A percentile compares a stretch with the other conserved stretches of the same genome.
Conservation (phyloP, 2,329 filamentous ascomycete genomes). For the Beauveria caledonica region DNA sequence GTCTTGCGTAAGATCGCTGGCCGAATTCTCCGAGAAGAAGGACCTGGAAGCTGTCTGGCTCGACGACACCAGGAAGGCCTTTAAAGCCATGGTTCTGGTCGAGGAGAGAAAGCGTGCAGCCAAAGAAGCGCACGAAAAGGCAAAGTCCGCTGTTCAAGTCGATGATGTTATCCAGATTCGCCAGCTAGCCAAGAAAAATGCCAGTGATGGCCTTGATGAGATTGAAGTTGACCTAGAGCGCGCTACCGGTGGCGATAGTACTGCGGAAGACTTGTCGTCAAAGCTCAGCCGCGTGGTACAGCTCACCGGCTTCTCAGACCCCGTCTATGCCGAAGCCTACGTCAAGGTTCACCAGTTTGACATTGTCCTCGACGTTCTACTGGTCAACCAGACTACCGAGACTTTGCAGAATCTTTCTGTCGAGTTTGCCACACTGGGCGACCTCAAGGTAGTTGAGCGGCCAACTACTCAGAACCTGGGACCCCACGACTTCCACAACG, state of each 20-base stretch:
- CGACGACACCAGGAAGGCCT: constrained; percentile 89
- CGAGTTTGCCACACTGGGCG: constrained; percentile 95
- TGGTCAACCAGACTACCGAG: constrained; percentile 95
- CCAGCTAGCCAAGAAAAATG: constrained; percentile 87
- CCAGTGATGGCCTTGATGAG: constrained; percentile 71
- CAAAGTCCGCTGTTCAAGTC: constrained; percentile 88
- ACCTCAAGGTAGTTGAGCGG: constrained; percentile 94
- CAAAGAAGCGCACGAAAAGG: constrained; percentile 85
- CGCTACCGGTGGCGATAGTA: constrained; percentile 83
- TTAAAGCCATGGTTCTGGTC: constrained; percentile 92
- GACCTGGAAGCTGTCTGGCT: constrained; percentile 89
- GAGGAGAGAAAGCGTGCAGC: constrained; percentile 98
- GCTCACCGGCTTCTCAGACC: constrained; percentile 94
- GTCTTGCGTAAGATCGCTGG: constrained; percentile 87
- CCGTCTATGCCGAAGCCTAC: constrained; percentile 97
- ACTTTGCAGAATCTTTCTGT: constrained; percentile 95
- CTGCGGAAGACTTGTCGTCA: constrained; percentile 76
- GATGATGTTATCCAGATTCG: constrained; percentile 91
- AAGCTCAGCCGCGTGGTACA: constrained; percentile 96
- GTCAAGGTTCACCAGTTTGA: constrained; percentile 99
- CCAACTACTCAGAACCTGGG: constrained; percentile 94
- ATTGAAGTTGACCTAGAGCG: constrained; percentile 86
- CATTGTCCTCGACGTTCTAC: constrained; percentile 89
- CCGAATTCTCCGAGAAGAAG: constrained; percentile 83
- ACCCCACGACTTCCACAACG: constrained; percentile 94